Percentiles rank a stretch among this genome's conserved stretches.
phyloP scores from a whole-genome alignment of 345 rosid genomes.

The Eutrema japonicum region DNA sequence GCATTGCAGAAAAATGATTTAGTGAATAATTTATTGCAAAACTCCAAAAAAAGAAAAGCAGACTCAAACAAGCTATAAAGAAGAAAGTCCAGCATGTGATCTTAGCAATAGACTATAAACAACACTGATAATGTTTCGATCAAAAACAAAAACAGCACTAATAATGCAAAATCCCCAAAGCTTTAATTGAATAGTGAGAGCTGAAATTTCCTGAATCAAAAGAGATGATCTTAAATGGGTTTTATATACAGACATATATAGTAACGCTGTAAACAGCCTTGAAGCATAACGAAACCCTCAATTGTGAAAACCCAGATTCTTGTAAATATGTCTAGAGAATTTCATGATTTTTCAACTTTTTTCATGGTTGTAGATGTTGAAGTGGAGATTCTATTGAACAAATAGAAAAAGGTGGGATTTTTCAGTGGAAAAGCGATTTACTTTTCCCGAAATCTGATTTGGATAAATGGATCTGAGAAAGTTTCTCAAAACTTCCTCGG shows the following conservation, averaged over 20 bases:
- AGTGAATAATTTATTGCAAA: conserved; percentile 52
- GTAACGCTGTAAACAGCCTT: conserved; percentile 13
- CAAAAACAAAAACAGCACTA: not conserved
- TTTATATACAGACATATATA: not conserved
- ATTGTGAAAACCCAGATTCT: not conserved
- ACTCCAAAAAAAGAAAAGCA: conserved; percentile 46
- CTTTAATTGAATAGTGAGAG: conserved; percentile 15
- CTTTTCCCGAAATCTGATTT: conserved; percentile 16
- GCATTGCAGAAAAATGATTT: conserved; percentile 50
- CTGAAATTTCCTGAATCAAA: not conserved
- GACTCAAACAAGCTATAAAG: conserved; percentile 49
- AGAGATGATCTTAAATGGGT: not conserved
- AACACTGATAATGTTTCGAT: not conserved
- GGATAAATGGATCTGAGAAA: conserved; percentile 23
- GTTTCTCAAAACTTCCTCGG: conserved; percentile 1
- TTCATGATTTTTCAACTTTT: not conserved
- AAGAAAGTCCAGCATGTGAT: conserved; percentile 67
- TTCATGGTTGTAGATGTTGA: not conserved
- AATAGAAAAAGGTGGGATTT: conserved; percentile 14
- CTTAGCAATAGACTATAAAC: conserved; percentile 56
- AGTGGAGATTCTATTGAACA: conserved; percentile 23
- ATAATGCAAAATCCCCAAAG: not conserved
- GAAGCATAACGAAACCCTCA: conserved; percentile 48
- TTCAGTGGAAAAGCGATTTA: conserved; percentile 23
- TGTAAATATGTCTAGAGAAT: not conserved